Percentiles rank a stretch among this genome's conserved stretches.
These are phyloP conservation scores for Ilyonectria sp. DNA, from an alignment of 2,329 filamentous ascomycete genomes.

Conservation along the genomic window DNA sequence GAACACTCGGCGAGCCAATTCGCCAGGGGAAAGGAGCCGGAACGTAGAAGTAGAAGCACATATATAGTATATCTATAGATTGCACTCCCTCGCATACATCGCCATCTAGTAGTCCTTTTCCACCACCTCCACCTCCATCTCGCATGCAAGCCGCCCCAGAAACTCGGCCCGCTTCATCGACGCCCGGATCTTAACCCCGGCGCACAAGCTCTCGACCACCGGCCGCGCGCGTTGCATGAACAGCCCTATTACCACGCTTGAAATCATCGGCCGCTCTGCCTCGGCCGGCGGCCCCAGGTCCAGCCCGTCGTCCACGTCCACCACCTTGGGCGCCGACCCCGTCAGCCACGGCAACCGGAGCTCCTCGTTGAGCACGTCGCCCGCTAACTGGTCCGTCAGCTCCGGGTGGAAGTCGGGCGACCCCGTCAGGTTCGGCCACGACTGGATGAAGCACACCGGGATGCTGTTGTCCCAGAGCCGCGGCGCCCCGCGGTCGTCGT, in stretches of 20 bases:
- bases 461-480: conserved; percentile 48
- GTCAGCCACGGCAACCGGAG: conserved; percentile 43
- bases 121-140: conserved; percentile 43
- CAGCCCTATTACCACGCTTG: conserved; percentile 44
- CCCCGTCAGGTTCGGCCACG: conserved; percentile 46
- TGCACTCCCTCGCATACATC: conserved; percentile 16
- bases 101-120: conserved; percentile 40
- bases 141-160: conserved; percentile 43
- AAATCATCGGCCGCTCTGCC: conserved; percentile 27
- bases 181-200: conserved; percentile 43
- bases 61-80: conserved; percentile 19
- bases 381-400: conserved; percentile 42
- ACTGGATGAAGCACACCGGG: conserved; percentile 46
- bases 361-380: conserved; percentile 47
- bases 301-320: conserved; percentile 45
- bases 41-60: neutral
- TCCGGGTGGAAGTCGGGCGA: conserved; percentile 37
- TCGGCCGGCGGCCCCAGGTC: conserved; percentile 32
- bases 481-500: conserved; percentile 43
- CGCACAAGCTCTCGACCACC: conserved; percentile 40
- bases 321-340: conserved; percentile 40
- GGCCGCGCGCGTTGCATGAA: conserved; percentile 45
- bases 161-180: conserved; percentile 45
- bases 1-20: neutral
- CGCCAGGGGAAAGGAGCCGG: neutral